Percentiles rank a stretch among this genome's conserved stretches.
These are phyloP conservation scores for Xanthoceras sorbifolium DNA, from an alignment of 345 rosid species.

Conservation along the genomic window DNA sequence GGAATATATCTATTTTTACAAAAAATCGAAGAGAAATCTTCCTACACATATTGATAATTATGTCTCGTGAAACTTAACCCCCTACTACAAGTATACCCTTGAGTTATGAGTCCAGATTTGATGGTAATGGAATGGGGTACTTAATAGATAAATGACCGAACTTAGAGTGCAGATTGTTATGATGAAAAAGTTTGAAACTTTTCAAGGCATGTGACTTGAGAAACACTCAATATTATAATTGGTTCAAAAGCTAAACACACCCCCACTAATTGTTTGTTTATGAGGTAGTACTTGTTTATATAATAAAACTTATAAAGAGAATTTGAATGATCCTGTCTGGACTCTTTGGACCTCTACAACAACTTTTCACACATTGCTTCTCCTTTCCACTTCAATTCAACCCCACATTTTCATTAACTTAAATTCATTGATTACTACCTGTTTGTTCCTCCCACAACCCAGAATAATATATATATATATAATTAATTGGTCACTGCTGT, in stretches of 20 bases:
- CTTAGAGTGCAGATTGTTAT: background rate
- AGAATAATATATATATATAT: background rate
- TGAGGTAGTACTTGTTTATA: background rate
- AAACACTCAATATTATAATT: conserved; percentile 25
- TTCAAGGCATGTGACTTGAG: conserved; percentile 30
- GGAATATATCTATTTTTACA: too few relatives aligned
- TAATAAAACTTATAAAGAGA: conserved; percentile 12
- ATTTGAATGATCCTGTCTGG: conserved; percentile 24
- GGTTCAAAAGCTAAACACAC: conserved; percentile 31
- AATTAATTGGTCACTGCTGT: background rate
- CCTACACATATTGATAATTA: too few relatives aligned
- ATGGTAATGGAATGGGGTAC: too few relatives aligned
- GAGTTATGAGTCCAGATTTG: too few relatives aligned
- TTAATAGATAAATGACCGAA: too few relatives aligned
- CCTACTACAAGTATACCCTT: too few relatives aligned
- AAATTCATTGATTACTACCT: background rate
- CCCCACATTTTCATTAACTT: background rate
- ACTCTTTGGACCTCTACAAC: too few relatives aligned
- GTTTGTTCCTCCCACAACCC: too few relatives aligned
- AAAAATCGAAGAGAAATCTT: too few relatives aligned
- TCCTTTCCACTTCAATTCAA: conserved; percentile 24
- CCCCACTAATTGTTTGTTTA: conserved; percentile 33
- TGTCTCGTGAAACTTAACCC: too few relatives aligned
- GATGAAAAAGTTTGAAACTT: background rate
- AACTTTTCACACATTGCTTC: conserved; percentile 29